Base-by-base conservation (phyloP, 2,329 filamentous ascomycete genomes). In the Beauveria sp. region DNA sequence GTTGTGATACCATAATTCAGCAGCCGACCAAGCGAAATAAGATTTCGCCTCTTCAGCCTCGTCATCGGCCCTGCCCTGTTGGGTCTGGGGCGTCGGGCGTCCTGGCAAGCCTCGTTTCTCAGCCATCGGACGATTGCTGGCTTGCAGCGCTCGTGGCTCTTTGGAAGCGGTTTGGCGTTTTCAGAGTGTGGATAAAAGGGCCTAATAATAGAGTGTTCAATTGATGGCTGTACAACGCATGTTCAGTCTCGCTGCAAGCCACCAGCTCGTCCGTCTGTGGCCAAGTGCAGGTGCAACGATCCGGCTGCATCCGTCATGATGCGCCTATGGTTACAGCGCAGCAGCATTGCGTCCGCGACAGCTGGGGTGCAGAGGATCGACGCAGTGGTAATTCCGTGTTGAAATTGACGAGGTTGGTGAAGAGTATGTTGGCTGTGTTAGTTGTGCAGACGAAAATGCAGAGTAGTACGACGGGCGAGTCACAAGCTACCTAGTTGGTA, bases 341-440 rank as follows among this genome's bases (percentile, higher is more conserved):
- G 43, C 22, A 20, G n/a, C 52, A 54, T 26, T 45, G 43, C 20
- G 28, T 12, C 38, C 31, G 42, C 45, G 18, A 22, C 55, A 49
- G 10, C 55, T 49, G 55, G 45, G 55, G 43, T 57, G 26, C 55
- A 58, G 55, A 49, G 31, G 45, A 49, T 49, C 43, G 45, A 46
- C 54, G 18, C 43, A 22, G 16, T 48, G 28, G 49, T 48, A 34
- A 26, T n/a, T 20, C 18, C 20, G n/a, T 48, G 45, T 26, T 28
- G 3, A 34, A 24, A 48, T 18, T 20, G 26, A 12, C 20, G 20
- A 40, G 55, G 31, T 22, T 58, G 55, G 45, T 31, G 12, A 38
- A 38, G 34, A 38, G 34, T 38, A 16, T 38, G 34, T 38, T 38
- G 34, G 34, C 12, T 38, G 34, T 16, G 34, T 38, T 16, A 16